Evolutionary conservation across 441 rosid genomes (phyloP), one percentile per base, ranked within the genome.

Genomic region (Arabidopsis hybrid): DNA sequence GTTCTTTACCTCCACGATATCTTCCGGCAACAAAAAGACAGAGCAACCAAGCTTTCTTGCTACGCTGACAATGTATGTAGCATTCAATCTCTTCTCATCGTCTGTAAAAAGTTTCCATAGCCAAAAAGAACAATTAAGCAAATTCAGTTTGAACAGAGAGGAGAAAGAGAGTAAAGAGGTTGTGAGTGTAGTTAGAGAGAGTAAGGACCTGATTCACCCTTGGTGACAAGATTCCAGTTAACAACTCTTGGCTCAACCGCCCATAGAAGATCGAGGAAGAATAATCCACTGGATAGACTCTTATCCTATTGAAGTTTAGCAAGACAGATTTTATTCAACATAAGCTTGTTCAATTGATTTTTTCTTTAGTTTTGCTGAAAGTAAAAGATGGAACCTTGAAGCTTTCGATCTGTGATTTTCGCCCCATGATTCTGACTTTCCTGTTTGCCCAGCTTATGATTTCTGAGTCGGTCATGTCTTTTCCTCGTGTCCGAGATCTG

Each of bases 31-130:
- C 87, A 91, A 84, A 87, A 93, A 93, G 76, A 93, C 93, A 26
- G 98, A 90, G 73, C 98, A 93, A 34, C 98, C 98, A 1, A 91
- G 89, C 84, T 93, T 93, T 62, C 98, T 85, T 13, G 98, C 95
- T 61, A 91, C 96, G 11, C 96, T 92, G 68, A 92, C 88, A 73
- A 85, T 89, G 78, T 92, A 92, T 10, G 96, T 92, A 38, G 98
- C 96, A 62, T 93, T 93, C 91, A 91, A 67, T 82, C 88, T 93
- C 86, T 91, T 93, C 84, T 90, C 95, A 9, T 91, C 97, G 49
- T 82, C 98, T 93, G 78, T 16, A 47, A 69, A 69, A 21, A 21
- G 71, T 65, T 77, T 67, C 21, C 40, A 65, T 32, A 12, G 35
- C 5, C 50, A 68, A 14, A 76, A 35, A 13, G 42, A 56, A 67